These are phyloP conservation scores for Hypoxylon sp. DNA, from an alignment of 2,329 filamentous ascomycete species.

Conservation along the genomic window DNA sequence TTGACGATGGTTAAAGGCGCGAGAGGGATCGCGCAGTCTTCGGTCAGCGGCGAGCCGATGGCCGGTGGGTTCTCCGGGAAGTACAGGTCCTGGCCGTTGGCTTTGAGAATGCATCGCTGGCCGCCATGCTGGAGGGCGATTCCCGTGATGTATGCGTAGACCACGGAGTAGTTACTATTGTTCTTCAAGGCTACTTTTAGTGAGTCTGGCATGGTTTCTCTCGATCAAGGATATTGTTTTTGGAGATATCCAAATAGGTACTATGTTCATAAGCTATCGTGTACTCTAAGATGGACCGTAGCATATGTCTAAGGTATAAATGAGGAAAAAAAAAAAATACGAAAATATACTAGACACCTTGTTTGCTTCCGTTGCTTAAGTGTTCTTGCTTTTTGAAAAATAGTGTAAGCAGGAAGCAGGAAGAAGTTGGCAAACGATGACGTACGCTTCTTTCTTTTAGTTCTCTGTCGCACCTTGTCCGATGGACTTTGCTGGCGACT, in stretches of 20 bases:
- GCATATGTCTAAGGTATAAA: too few species aligned
- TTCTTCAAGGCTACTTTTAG: constrained; percentile 66
- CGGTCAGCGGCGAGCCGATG: constrained; percentile 58
- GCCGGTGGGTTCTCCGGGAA: constrained; percentile 62
- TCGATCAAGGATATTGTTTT: too few species aligned
- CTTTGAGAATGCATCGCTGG: constrained; percentile 50
- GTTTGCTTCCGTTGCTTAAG: too few species aligned
- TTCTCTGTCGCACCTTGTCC: constrained; percentile 1
- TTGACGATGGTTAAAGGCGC: constrained; percentile 61
- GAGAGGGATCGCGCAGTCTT: constrained; percentile 67
- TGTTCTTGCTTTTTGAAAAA: constrained; percentile 2
- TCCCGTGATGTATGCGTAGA: constrained; percentile 73
- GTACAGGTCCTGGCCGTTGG: constrained; percentile 62
- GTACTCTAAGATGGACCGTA: too few species aligned
- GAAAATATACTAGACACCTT: too few species aligned
- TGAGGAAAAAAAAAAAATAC: too few species aligned
- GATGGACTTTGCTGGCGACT: background rate
- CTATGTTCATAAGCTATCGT: too few species aligned
- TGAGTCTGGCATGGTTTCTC: constrained; percentile 51
- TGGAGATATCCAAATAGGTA: too few species aligned
- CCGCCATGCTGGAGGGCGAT: constrained; percentile 59
- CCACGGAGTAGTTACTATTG: constrained; percentile 59
- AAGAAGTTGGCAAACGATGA: constrained; percentile 18
- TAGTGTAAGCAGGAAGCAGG: constrained; percentile 3
- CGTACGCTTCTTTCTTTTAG: constrained; percentile 16